A percentile compares a stretch with the other conserved stretches of the same genome.
These are phyloP conservation scores for Mrakia frigida DNA, from an alignment of 768 basidiomycete species.

Conservation along the genomic window DNA sequence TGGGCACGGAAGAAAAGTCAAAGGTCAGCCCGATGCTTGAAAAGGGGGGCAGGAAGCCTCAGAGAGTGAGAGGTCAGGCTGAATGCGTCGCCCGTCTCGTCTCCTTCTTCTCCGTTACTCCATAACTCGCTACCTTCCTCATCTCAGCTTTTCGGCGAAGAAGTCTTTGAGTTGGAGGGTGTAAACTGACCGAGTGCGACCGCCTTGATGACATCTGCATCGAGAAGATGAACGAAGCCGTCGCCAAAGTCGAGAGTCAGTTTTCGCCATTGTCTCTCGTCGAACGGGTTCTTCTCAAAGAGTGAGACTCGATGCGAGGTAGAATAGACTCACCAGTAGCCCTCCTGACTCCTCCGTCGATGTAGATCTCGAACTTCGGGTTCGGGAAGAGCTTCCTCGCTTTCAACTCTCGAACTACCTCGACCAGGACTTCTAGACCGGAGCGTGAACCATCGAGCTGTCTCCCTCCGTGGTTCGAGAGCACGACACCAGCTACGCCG, in stretches of 20 bases:
- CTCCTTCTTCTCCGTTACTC: too few relatives aligned
- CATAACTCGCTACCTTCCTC: too few relatives aligned
- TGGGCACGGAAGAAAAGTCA: neutral
- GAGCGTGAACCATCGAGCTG: slow-evolving; percentile 58
- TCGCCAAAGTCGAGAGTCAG: too few relatives aligned
- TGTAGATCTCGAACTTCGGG: slow-evolving; percentile 63
- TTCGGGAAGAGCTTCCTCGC: slow-evolving; percentile 62
- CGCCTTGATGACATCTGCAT: slow-evolving; percentile 25
- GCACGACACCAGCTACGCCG: slow-evolving; percentile 37
- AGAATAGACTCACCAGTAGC: slow-evolving; percentile 57
- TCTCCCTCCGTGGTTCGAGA: slow-evolving; percentile 41
- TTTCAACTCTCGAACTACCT: slow-evolving; percentile 69
- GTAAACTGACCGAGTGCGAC: slow-evolving; percentile 3
- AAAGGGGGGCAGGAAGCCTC: too few relatives aligned
- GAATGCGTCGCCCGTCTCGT: too few relatives aligned
- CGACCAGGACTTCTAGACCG: slow-evolving; percentile 82
- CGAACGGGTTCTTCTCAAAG: too few relatives aligned
- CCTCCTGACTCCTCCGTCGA: slow-evolving; percentile 86
- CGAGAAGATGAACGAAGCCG: neutral
- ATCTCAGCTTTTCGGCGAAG: too few relatives aligned
- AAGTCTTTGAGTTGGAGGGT: neutral
- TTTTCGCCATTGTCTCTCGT: too few relatives aligned
- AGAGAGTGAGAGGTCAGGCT: too few relatives aligned
- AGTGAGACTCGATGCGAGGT: neutral
- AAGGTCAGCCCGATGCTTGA: neutral